phyloP scores from a whole-genome alignment of 2,329 filamentous ascomycete species.

The Sporothrix inflata region DNA sequence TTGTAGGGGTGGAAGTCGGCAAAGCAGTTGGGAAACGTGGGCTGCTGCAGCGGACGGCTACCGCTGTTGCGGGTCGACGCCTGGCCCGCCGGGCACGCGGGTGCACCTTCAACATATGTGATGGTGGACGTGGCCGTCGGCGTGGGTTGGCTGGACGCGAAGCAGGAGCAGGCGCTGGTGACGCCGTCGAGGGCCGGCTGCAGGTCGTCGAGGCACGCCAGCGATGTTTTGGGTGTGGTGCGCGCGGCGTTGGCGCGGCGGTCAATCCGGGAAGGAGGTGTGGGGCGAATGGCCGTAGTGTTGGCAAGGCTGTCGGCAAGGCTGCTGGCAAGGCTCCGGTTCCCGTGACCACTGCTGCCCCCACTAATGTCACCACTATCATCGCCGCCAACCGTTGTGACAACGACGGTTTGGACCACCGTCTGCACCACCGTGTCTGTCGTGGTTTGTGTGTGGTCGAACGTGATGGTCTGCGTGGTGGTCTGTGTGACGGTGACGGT shows the following conservation, averaged over 20 bases:
- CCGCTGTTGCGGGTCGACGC: neutral
- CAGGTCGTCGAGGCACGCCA: constrained; percentile 31
- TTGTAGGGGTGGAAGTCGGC: constrained; percentile 31
- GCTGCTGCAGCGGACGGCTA: constrained; percentile 13
- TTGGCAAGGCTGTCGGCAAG: neutral
- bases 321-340: neutral
- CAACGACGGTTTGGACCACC: constrained; percentile 11
- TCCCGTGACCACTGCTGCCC: neutral
- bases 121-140: constrained; percentile 25
- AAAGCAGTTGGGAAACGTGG: constrained; percentile 30
- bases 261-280: neutral
- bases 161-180: constrained; percentile 30
- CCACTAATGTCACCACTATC: neutral
- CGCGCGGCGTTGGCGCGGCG: neutral
- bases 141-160: constrained; percentile 19
- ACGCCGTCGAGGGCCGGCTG: constrained; percentile 13
- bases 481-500: constrained; percentile 26
- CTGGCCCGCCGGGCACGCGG: constrained; percentile 20
- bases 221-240: constrained; percentile 19
- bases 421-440: constrained; percentile 12
- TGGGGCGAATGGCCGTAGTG: neutral
- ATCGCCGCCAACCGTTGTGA: neutral
- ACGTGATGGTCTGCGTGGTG: constrained; percentile 3
- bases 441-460: constrained; percentile 14
- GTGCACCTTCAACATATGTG: constrained; percentile 17